Evolutionary conservation across 2,329 filamentous ascomycete genomes (phyloP).

Genomic region (Talaromyces rugulosus): DNA sequence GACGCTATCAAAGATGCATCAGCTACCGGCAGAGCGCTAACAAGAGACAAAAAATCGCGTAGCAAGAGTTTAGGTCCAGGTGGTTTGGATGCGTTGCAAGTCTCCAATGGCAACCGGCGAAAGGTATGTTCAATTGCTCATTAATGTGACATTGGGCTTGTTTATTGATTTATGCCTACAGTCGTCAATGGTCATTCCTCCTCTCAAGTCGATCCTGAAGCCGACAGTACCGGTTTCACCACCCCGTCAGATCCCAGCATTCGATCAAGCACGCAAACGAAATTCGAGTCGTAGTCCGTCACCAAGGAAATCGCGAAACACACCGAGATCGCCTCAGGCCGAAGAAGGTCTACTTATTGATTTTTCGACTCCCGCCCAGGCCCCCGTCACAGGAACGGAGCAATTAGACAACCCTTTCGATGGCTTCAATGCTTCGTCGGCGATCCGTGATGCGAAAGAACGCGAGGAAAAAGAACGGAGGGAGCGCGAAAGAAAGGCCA

Average conservation of each 20-base stretch:
- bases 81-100: constrained; percentile 75
- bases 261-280: constrained; percentile 48
- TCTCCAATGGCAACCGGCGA: constrained; percentile 70
- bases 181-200: constrained; percentile 33
- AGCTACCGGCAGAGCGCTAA: constrained; percentile 33
- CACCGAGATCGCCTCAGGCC: constrained; percentile 17
- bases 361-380: constrained; percentile 37
- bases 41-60: constrained; percentile 62
- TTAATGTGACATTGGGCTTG: not conserved
- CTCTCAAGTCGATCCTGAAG: constrained; percentile 71
- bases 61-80: constrained; percentile 97
- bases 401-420: constrained; percentile 47
- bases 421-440: constrained; percentile 37
- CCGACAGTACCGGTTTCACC: constrained; percentile 64
- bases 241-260: constrained; percentile 62
- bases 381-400: constrained; percentile 31
- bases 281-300: constrained; percentile 31
- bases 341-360: constrained; percentile 39
- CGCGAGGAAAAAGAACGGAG: constrained; percentile 63
- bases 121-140: constrained; percentile 53
- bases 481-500: constrained; percentile 55
- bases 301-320: constrained; percentile 17
- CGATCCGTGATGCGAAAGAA: constrained; percentile 52
- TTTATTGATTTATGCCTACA: constrained; percentile 25
- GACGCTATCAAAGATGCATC: constrained; percentile 39